A percentile compares a stretch with the other conserved stretches of the same genome.
phyloP scores from a whole-genome alignment of 768 basidiomycete species.

The Sarcodon aspratus region DNA sequence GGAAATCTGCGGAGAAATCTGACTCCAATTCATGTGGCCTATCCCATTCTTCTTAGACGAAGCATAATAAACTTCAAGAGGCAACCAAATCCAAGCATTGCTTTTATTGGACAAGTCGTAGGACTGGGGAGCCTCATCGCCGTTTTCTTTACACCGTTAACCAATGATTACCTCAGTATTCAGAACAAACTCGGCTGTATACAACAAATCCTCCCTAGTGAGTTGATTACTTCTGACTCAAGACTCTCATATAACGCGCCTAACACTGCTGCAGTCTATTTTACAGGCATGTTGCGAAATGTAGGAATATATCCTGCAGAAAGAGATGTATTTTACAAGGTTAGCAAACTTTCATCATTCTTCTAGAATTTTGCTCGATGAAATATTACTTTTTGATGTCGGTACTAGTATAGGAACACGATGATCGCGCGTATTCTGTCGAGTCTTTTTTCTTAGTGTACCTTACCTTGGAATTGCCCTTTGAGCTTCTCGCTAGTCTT shows the following conservation, averaged over 20 bases:
- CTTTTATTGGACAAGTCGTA: slow-evolving; percentile 9
- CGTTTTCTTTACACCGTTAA: slow-evolving; percentile 24
- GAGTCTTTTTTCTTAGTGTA: slow-evolving; percentile 22
- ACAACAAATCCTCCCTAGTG: slow-evolving; percentile 14
- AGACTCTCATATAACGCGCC: no score
- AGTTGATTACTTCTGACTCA: not conserved
- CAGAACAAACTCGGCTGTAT: slow-evolving; percentile 29
- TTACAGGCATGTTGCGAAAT: slow-evolving; percentile 20
- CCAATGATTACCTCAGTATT: slow-evolving; percentile 22
- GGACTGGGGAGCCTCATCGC: slow-evolving; percentile 17
- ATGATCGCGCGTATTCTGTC: slow-evolving; percentile 23
- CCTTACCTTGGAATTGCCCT: slow-evolving; percentile 11
- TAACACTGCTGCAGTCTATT: slow-evolving; percentile 16
- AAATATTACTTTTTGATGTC: no score
- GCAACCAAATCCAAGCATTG: slow-evolving; percentile 20
- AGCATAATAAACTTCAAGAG: slow-evolving; percentile 26
- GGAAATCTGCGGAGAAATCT: slow-evolving; percentile 9
- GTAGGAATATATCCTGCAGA: slow-evolving; percentile 30
- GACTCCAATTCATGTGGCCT: slow-evolving; percentile 22
- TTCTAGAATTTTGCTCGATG: no score
- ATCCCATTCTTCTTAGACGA: slow-evolving; percentile 25
- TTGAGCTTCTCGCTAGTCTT: slow-evolving; percentile 9
- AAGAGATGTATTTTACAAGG: slow-evolving; percentile 29
- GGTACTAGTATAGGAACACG: slow-evolving; percentile 13
- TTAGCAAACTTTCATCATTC: slow-evolving; percentile 5